Percentiles rank a stretch among this genome's conserved stretches.
These are phyloP conservation scores for Talaromyces albobiverticillius DNA, from an alignment of 2,329 filamentous ascomycete species.

Conservation along the genomic window DNA sequence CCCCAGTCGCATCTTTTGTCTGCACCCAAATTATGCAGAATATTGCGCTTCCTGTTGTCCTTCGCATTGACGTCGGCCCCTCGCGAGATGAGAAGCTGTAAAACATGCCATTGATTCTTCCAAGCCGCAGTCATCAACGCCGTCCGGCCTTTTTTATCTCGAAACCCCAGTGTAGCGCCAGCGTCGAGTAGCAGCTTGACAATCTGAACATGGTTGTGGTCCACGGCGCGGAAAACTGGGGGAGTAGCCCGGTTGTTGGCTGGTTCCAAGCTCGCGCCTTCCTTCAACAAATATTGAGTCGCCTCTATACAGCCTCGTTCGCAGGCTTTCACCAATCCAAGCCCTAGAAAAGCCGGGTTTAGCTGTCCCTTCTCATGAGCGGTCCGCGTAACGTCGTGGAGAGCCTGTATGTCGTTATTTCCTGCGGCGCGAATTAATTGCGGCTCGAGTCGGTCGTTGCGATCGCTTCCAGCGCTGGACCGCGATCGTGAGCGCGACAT, in stretches of 20 bases:
- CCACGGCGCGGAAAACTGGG: conserved; percentile 37
- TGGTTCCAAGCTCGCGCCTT: conserved; percentile 38
- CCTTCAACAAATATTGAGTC: conserved; percentile 34
- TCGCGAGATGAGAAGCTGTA: conserved; percentile 36
- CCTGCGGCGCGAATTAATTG: conserved; percentile 40
- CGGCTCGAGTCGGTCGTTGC: conserved; percentile 39
- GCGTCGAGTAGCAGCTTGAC: conserved; percentile 42
- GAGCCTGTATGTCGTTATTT: conserved; percentile 32
- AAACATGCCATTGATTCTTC: conserved; percentile 39
- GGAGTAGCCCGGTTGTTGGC: conserved; percentile 25
- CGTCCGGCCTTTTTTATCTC: conserved; percentile 46
- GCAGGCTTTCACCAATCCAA: conserved; percentile 40
- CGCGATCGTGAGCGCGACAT: conserved; percentile 16
- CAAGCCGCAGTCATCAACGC: conserved; percentile 45
- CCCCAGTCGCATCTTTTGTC: conserved; percentile 49
- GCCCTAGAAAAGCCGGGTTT: conserved; percentile 36
- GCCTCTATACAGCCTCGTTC: conserved; percentile 34
- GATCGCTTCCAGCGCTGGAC: conserved; percentile 33
- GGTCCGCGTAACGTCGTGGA: conserved; percentile 29
- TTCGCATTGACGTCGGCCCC: conserved; percentile 35
- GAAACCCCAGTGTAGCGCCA: conserved; percentile 29
- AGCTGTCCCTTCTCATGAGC: conserved; percentile 35
- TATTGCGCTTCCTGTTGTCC: conserved; percentile 30
- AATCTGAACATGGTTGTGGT: conserved; percentile 42
- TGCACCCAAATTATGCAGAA: conserved; percentile 43